A percentile compares a stretch with the other conserved stretches of the same genome.
These are phyloP conservation scores for Acanthamoeba lenticulata DNA, from an alignment of 208 protist species.

Conservation along the genomic window DNA sequence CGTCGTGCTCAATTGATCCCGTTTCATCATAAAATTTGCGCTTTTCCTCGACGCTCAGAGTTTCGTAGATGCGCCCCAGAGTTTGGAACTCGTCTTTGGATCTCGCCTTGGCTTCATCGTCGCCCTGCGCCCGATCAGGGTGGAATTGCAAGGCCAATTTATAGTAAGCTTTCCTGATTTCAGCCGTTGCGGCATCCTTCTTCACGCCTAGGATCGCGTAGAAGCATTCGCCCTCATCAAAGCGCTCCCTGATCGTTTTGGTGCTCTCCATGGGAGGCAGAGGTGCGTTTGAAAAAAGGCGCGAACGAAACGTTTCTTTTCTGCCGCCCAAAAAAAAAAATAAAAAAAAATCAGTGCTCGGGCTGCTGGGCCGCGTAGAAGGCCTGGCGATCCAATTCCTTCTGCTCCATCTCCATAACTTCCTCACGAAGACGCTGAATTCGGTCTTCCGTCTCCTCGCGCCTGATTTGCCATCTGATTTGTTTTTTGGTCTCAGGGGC, in stretches of 20 bases:
- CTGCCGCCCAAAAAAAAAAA: too few species aligned
- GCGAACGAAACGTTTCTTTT: too few species aligned
- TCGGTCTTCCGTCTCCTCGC: not conserved
- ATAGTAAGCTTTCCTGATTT: constrained; percentile 93
- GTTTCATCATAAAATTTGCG: constrained; percentile 51
- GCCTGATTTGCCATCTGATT: not conserved
- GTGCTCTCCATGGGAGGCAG: too few species aligned
- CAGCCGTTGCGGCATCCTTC: constrained; percentile 86
- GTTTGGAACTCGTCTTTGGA: constrained; percentile 52
- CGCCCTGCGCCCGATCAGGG: constrained; percentile 88
- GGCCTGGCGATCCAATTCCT: constrained; percentile 5
- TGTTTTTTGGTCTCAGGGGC: not conserved
- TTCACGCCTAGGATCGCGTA: constrained; percentile 92
- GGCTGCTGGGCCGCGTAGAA: not conserved
- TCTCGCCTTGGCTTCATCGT: not conserved
- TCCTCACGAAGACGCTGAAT: constrained; percentile 32
- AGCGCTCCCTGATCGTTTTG: not conserved
- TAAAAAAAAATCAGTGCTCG: too few species aligned
- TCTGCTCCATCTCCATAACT: constrained; percentile 26
- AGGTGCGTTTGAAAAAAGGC: too few species aligned
- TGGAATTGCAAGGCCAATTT: constrained; percentile 93
- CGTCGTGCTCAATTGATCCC: constrained; percentile 6
- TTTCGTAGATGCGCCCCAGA: constrained; percentile 49
- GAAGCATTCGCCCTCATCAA: constrained; percentile 79
- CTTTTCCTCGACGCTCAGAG: constrained; percentile 28